A percentile compares a stretch with the other conserved stretches of the same genome.
These are phyloP conservation scores for apple (Malus domestica) DNA, from an alignment of 306 rosid species.

Conservation along the genomic window ASM211411v1 NC_041803.1:52595501-52596000, in stretches of 20 bases:
- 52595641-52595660: background rate
- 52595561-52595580: background rate
- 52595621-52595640: background rate
- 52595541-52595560: background rate
- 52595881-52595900: background rate
- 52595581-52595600: background rate
- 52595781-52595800: no score
- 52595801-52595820: no score
- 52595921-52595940: background rate
- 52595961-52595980: slow-evolving; percentile 85
- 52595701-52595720: no score
- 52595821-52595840: no score
- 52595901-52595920: background rate
- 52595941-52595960: slow-evolving; percentile 33
- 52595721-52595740: no score
- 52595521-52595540: slow-evolving; percentile 44
- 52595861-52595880: background rate
- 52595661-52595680: background rate
- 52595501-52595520: slow-evolving; percentile 96
- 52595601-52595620: background rate
- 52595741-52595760: no score
- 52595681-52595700: background rate
- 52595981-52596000: slow-evolving; percentile 93
- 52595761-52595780: no score
- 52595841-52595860: background rate